Conservation (phyloP, 2,329 filamentous ascomycete genomes). For the Tolypocladium paradoxum region DNA sequence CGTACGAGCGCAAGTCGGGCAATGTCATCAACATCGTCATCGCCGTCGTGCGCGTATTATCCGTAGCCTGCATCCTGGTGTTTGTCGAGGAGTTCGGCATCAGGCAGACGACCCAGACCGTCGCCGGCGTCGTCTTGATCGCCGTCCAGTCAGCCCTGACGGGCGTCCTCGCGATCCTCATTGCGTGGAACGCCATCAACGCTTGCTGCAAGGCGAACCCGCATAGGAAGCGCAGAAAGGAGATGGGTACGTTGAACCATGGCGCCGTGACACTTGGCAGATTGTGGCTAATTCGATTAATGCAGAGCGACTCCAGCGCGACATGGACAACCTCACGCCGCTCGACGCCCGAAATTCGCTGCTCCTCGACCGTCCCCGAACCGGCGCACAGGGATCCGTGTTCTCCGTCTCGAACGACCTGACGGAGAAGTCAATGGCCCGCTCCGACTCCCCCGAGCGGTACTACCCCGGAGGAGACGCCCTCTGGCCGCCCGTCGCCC, state of each 20-base stretch:
- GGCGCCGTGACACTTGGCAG: neutral
- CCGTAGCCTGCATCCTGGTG: slow-evolving; percentile 77
- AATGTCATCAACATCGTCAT: slow-evolving; percentile 93
- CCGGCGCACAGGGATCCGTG: slow-evolving; percentile 25
- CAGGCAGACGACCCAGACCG: slow-evolving; percentile 82
- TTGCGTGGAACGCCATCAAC: slow-evolving; percentile 79
- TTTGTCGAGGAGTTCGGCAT: slow-evolving; percentile 92
- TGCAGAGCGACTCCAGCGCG: slow-evolving; percentile 64
- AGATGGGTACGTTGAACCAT: slow-evolving; percentile 57
- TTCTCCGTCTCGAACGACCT: slow-evolving; percentile 31
- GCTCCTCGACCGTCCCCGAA: slow-evolving; percentile 49
- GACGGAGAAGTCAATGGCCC: slow-evolving; percentile 21
- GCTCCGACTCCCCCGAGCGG: slow-evolving; percentile 22
- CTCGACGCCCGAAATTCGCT: slow-evolving; percentile 81
- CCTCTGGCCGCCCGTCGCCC: slow-evolving; percentile 9
- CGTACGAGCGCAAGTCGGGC: slow-evolving; percentile 75
- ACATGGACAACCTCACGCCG: slow-evolving; percentile 74
- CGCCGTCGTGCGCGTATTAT: slow-evolving; percentile 78
- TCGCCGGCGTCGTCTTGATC: slow-evolving; percentile 87
- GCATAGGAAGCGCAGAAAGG: slow-evolving; percentile 78
- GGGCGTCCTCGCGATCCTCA: slow-evolving; percentile 72
- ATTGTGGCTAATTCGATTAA: neutral
- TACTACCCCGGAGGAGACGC: slow-evolving; percentile 16
- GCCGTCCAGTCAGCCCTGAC: slow-evolving; percentile 82
- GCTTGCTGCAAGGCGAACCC: slow-evolving; percentile 79